Conservation (phyloP, 2,329 filamentous ascomycete genomes). For the Stagonosporopsis rhizophila region DNA sequence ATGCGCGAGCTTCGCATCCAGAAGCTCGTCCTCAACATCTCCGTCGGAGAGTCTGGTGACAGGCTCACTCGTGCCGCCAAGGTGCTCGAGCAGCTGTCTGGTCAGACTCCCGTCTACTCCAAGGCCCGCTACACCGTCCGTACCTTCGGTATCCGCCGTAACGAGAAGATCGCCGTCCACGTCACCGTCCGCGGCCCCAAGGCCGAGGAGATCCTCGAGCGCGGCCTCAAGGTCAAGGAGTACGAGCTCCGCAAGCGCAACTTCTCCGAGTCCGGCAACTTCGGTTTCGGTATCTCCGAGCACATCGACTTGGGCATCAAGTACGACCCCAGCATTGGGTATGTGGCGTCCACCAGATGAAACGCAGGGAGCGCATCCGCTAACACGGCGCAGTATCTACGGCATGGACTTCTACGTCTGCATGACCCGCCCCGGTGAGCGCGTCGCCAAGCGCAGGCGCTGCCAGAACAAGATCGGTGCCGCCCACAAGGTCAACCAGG, state of each 20-base stretch:
- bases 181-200: conserved; percentile 99
- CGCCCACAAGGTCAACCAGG: conserved; percentile 90
- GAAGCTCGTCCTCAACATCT: conserved; percentile 99
- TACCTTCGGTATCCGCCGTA: conserved; percentile 99
- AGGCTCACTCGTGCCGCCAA: conserved; percentile 99
- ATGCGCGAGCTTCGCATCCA: conserved; percentile 99
- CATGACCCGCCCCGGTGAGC: conserved; percentile 99
- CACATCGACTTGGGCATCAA: conserved; percentile 99
- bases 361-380: conserved; percentile 8
- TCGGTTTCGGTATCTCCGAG: conserved; percentile 99
- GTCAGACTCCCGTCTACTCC: conserved; percentile 99
- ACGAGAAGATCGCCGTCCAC: conserved; percentile 97
- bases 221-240: conserved; percentile 99
- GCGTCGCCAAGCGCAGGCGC: conserved; percentile 93
- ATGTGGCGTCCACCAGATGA: conserved; percentile 23
- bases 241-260: conserved; percentile 99
- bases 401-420: conserved; percentile 99
- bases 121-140: conserved; percentile 99
- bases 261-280: conserved; percentile 96
- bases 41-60: conserved; percentile 99
- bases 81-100: conserved; percentile 98
- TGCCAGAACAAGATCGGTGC: conserved; percentile 85
- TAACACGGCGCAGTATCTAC: conserved; percentile 48
- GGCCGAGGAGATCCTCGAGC: conserved; percentile 99
- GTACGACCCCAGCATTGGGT: conserved; percentile 52